Percentiles rank a stretch among this genome's conserved stretches.
Evolutionary conservation across 1,284 basidiomycete genomes (phyloP).

Genomic region (Malassezia sp.): DNA sequence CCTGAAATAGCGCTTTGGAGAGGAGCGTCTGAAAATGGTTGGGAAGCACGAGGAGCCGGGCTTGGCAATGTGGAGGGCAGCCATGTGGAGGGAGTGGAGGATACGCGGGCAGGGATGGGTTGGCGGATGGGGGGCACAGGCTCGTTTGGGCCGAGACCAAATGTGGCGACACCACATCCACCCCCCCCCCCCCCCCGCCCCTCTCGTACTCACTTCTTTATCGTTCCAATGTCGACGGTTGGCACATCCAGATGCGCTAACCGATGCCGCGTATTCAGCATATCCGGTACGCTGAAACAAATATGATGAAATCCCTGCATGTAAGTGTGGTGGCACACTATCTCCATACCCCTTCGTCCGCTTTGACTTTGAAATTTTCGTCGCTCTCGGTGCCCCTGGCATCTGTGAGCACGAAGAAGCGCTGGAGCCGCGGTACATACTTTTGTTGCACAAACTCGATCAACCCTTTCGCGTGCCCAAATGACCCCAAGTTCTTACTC

Average conservation of each 20-base stretch:
- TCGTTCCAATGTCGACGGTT: constrained; percentile 13
- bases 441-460: constrained; percentile 12
- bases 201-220: constrained; percentile 15
- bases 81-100: too few relatives aligned
- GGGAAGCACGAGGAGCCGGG: too few relatives aligned
- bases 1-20: too few relatives aligned
- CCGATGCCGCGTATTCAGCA: constrained; percentile 13
- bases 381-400: constrained; percentile 15
- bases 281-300: constrained; percentile 17
- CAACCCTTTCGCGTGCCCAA: constrained; percentile 4
- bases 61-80: too few relatives aligned
- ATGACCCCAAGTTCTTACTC: neutral
- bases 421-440: neutral
- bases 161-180: too few relatives aligned
- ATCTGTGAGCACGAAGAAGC: neutral
- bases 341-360: constrained; percentile 5
- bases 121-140: too few relatives aligned
- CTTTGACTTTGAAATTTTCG: constrained; percentile 2
- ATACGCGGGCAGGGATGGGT: too few relatives aligned
- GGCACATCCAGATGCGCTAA: constrained; percentile 13
- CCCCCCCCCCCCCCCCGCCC: too few relatives aligned
- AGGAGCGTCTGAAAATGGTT: too few relatives aligned
- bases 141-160: too few relatives aligned
- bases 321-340: neutral
- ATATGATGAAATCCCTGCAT: constrained; percentile 16